phyloP scores from a whole-genome alignment of 164 flowering plant genomes.

The Stephania yunnanensis region DNA sequence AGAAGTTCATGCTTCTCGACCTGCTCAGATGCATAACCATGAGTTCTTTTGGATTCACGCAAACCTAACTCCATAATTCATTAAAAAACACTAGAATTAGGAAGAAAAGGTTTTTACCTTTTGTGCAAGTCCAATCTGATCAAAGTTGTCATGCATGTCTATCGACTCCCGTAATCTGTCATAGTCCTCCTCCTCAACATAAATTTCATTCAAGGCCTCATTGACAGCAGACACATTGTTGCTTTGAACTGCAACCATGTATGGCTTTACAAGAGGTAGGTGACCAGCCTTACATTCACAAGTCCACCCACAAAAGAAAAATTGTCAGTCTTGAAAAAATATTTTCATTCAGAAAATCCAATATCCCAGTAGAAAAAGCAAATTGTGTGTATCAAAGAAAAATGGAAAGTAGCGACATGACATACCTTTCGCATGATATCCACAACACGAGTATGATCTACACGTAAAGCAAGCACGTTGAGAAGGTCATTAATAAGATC shows the following conservation, averaged over 20 bases:
- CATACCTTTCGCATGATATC: conserved; percentile 96
- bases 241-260: conserved; percentile 99
- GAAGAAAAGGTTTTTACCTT: conserved; percentile 42
- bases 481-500: conserved; percentile 91
- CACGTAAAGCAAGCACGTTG: conserved; percentile 88
- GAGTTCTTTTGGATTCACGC: not conserved
- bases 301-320: not conserved
- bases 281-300: conserved; percentile 71
- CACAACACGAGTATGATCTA: conserved; percentile 95
- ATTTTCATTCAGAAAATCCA: not conserved
- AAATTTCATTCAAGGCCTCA: conserved; percentile 88
- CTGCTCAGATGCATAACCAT: conserved; percentile 33
- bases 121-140: conserved; percentile 96
- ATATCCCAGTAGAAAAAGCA: not conserved
- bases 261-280: conserved; percentile 90
- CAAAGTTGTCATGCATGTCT: conserved; percentile 94
- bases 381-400: not conserved
- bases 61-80: not conserved
- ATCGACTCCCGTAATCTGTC: conserved; percentile 91
- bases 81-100: not conserved
- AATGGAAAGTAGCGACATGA: not conserved
- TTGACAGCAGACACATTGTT: conserved; percentile 93
- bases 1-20: conserved; percentile 98
- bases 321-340: not conserved
- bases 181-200: conserved; percentile 91